phyloP scores from a whole-genome alignment of 371 early-diverging fungal genomes.

The Syncephalastrum contaminatum region DNA sequence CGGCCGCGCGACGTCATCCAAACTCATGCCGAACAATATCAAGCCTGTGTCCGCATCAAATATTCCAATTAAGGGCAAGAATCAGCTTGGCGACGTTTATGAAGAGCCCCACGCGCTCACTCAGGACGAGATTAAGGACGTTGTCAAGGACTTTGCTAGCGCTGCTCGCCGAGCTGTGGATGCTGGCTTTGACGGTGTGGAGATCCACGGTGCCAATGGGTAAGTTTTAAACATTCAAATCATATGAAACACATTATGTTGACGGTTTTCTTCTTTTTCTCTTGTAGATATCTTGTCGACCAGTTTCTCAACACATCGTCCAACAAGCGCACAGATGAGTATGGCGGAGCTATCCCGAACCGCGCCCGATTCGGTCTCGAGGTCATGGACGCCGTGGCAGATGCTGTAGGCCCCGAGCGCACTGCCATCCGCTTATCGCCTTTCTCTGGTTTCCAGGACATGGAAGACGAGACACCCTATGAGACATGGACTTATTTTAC shows the following conservation, averaged over 20 bases:
- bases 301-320: slow-evolving; percentile 32
- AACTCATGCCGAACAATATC: too few species aligned
- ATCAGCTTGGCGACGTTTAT: neutral
- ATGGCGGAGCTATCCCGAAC: slow-evolving; percentile 56
- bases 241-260: slow-evolving; percentile 70
- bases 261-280: slow-evolving; percentile 19
- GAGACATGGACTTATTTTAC: slow-evolving; percentile 32
- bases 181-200: slow-evolving; percentile 21
- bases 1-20: slow-evolving; percentile 4
- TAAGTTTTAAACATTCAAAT: slow-evolving; percentile 49
- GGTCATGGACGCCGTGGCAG: slow-evolving; percentile 33
- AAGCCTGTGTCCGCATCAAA: too few species aligned
- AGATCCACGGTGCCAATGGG: slow-evolving; percentile 36
- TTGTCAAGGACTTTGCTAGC: slow-evolving; percentile 49
- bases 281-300: slow-evolving; percentile 53
- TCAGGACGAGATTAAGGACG: slow-evolving; percentile 34
- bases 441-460: slow-evolving; percentile 22
- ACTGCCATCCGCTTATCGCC: slow-evolving; percentile 23
- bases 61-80: too few species aligned
- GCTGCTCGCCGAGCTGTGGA: slow-evolving; percentile 14
- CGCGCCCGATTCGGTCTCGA: slow-evolving; percentile 51
- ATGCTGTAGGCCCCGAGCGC: slow-evolving; percentile 13
- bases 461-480: slow-evolving; percentile 31
- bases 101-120: slow-evolving; percentile 22
- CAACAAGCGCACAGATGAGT: slow-evolving; percentile 62